phyloP scores from a whole-genome alignment of 2,329 filamentous ascomycete genomes.

The Exutisphaerella laricina region DNA sequence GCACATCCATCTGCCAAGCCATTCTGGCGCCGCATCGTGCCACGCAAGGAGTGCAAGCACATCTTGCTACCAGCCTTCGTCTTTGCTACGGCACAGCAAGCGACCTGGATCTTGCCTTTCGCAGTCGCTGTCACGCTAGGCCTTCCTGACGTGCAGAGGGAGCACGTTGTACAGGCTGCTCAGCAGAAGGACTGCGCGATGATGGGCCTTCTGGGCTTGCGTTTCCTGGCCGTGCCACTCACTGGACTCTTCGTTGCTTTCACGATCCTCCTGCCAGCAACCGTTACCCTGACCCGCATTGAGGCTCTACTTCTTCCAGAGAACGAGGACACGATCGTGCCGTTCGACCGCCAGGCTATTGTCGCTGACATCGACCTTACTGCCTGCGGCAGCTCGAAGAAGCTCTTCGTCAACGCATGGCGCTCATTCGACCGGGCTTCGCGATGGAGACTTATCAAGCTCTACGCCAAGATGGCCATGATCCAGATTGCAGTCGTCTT shows the following conservation, averaged over 20 bases:
- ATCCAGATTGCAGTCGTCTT: conserved; percentile 38
- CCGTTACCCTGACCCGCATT: conserved; percentile 71
- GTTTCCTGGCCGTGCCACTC: conserved; percentile 33
- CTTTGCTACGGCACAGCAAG: conserved; percentile 53
- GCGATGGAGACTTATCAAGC: conserved; percentile 66
- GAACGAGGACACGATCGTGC: conserved; percentile 75
- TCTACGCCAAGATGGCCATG: conserved; percentile 66
- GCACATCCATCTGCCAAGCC: conserved; percentile 56
- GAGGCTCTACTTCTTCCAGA: conserved; percentile 82
- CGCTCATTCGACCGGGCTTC: conserved; percentile 67
- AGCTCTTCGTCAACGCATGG: conserved; percentile 72
- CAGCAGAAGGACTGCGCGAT: conserved; percentile 23
- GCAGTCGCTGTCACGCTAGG: conserved; percentile 47
- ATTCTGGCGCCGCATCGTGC: conserved; percentile 66
- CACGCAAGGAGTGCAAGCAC: conserved; percentile 60
- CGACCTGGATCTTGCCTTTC: conserved; percentile 46
- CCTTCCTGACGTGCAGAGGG: conserved; percentile 32
- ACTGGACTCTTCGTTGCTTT: conserved; percentile 49
- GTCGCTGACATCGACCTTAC: conserved; percentile 64
- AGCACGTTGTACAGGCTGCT: conserved; percentile 22
- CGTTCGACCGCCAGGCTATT: conserved; percentile 80
- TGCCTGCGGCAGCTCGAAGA: conserved; percentile 52
- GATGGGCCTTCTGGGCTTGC: conserved; percentile 38
- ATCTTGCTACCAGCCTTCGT: conserved; percentile 63
- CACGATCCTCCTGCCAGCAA: conserved; percentile 70